Conservation (phyloP, 2,329 filamentous ascomycete genomes). For the Aureobasidium musti region DNA sequence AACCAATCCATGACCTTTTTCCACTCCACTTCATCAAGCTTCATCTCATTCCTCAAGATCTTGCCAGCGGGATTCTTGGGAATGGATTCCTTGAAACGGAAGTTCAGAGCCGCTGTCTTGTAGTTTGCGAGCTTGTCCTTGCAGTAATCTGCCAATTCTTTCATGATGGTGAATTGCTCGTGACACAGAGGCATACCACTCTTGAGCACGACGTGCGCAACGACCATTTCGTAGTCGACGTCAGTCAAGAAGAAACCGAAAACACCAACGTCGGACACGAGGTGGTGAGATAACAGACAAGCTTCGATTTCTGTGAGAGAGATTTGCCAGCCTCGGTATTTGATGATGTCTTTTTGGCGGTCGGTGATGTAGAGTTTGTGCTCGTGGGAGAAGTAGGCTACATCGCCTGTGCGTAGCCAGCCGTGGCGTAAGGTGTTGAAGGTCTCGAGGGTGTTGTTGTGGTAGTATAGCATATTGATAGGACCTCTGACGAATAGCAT, state of each 20-base stretch:
- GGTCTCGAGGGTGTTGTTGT: slow-evolving; percentile 38
- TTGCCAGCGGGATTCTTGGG: slow-evolving; percentile 41
- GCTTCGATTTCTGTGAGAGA: slow-evolving; percentile 41
- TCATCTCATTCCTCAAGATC: slow-evolving; percentile 34
- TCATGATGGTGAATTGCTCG: slow-evolving; percentile 35
- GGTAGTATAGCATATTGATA: slow-evolving; percentile 48
- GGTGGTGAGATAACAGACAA: slow-evolving; percentile 35
- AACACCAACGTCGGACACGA: slow-evolving; percentile 37
- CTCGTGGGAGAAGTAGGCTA: slow-evolving; percentile 38
- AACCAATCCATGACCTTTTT: neutral
- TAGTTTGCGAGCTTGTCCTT: slow-evolving; percentile 40
- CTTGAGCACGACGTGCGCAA: slow-evolving; percentile 33
- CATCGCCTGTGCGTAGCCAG: slow-evolving; percentile 45
- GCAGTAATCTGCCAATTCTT: slow-evolving; percentile 36
- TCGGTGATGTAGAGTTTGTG: slow-evolving; percentile 41
- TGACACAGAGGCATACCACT: neutral
- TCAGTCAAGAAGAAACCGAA: slow-evolving; percentile 31
- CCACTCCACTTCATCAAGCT: neutral
- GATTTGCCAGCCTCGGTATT: slow-evolving; percentile 42
- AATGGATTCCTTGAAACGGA: slow-evolving; percentile 38
- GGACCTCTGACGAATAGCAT: slow-evolving; percentile 47
- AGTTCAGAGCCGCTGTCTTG: slow-evolving; percentile 39
- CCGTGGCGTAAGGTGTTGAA: slow-evolving; percentile 32
- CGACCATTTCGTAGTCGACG: slow-evolving; percentile 30
- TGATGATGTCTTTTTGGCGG: slow-evolving; percentile 41